phyloP scores from a whole-genome alignment of 1,139 yeast genomes.

The Debaryomyces singareniensis region DNA sequence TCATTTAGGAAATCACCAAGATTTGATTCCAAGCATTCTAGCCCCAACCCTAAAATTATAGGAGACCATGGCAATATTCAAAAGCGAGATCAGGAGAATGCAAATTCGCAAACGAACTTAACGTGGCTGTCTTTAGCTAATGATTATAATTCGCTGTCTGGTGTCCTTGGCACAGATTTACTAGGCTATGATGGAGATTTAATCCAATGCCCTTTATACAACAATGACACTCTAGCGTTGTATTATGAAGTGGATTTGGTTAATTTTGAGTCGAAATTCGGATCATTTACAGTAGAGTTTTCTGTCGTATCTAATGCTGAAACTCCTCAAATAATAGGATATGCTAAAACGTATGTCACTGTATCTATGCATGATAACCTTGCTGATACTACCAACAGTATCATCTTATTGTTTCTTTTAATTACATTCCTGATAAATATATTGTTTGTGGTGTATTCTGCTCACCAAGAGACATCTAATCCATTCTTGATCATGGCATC shows the following conservation, averaged over 20 bases:
- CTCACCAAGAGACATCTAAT: constrained; percentile 58
- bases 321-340: constrained; percentile 35
- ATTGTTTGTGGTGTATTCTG: constrained; percentile 42
- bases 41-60: neutral
- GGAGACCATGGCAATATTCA: neutral
- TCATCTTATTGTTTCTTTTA: constrained; percentile 36
- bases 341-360: constrained; percentile 43
- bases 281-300: constrained; percentile 36
- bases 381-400: constrained; percentile 29
- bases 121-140: neutral
- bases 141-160: neutral
- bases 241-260: constrained; percentile 34
- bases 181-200: constrained; percentile 19
- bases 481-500: constrained; percentile 55
- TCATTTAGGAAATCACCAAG: constrained; percentile 18
- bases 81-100: neutral
- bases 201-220: constrained; percentile 37
- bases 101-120: too few species aligned
- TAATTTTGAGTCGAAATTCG: constrained; percentile 28
- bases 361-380: constrained; percentile 34
- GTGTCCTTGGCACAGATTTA: neutral
- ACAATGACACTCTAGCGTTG: constrained; percentile 32
- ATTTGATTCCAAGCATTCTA: constrained; percentile 4
- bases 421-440: constrained; percentile 37
- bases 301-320: constrained; percentile 33